Base-by-base conservation (phyloP, 2,329 filamentous ascomycete genomes). In the Nothophaeocryptopus gaeumannii region DNA sequence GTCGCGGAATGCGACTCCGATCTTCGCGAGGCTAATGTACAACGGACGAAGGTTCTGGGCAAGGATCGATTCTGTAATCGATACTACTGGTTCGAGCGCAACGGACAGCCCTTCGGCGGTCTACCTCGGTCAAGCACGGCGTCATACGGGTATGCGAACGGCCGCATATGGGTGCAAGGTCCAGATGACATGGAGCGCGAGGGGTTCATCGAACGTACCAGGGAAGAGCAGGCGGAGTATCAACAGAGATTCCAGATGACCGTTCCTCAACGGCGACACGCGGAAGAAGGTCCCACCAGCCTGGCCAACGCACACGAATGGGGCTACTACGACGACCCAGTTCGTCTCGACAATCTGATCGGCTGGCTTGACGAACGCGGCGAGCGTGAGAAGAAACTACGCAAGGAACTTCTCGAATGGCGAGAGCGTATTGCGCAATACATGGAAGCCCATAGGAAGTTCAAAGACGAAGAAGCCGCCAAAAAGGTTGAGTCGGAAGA, bases 61-160 rank as follows among this genome's bases (percentile, higher is more conserved):
- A 92, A 93, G 68, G 93, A 99, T 71, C 84, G 93, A 38, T 99
- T 96, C 76, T 96, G 92, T 84, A 97, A 99, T 70, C 83, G 92
- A 46, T 99, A 97, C 71, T 97, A 95, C 76, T 99, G 93, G 92
- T 96, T 97, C 68, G 93, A 99, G 72, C 86, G 92, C 55, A 99
- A 97, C 64, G 93, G 91, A 16, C 97, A 97, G 91, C 93, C 93
- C 0, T 96, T 92, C 63, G 89, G 80, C 30, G 93, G 93, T 4
- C 78, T 96, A 47, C 91, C 91, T 0, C 82, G 81, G 57, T 95
- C 89, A 69, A 96, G 91, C 12, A 97, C 92, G 1, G 87, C 89
- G 1, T 78, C 84, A 39, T 90, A 92, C 15, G 85, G 82, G 8
- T 99, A 97, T 66, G 91, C 92, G 35, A 99, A 97, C 67, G 93